Evolutionary conservation across 257 asterid genomes (phyloP), one percentile per base, ranked within the genome.

Genomic region (Ligustrum vulgare): DNA sequence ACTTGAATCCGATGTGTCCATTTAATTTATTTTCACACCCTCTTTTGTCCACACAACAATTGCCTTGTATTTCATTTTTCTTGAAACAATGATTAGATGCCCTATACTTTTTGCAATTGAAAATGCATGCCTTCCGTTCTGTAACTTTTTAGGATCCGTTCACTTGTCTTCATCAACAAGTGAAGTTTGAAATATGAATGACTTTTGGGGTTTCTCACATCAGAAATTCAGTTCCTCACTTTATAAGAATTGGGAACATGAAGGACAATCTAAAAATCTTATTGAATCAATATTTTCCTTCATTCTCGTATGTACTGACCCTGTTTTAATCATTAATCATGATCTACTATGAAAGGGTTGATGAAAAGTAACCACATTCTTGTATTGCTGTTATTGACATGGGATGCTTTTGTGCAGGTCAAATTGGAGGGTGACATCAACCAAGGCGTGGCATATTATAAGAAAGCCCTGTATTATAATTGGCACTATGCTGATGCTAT

Each of bases 401-500:
- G 9, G 56, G 71, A 10, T 75, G 75, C 79, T 78, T 63, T 72
- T 34, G 5, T 84, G 66, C 89, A 39, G 47, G 47, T 95, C 74
- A 95, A 95, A 83, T 79, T 95, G 90, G 99, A 95, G 85, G 99
- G 99, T 74, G 94, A 91, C 86, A 91, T 93, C 84, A 76, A 86
- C 81, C 99, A 93, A 86, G 99, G 99, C 56, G 86, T 95, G 72
- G 89, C 91, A 39, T 93, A 90, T 80, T 95, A 95, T 82, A 93
- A 93, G 89, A 93, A 89, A 80, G 99, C 99, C 56, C 90, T 95
- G 35, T 90, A 80, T 83, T 95, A 91, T 80, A 95, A 95, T 79
- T 95, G 99, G 98, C 99, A 93, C 79, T 95, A 95, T 76, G 98
- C 99, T 76, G 99, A 95, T 88, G 99, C 99, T 75, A 91, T 95